Conservation (phyloP, 2,329 filamentous ascomycete genomes). For the Cryphonectria radicalis region DNA sequence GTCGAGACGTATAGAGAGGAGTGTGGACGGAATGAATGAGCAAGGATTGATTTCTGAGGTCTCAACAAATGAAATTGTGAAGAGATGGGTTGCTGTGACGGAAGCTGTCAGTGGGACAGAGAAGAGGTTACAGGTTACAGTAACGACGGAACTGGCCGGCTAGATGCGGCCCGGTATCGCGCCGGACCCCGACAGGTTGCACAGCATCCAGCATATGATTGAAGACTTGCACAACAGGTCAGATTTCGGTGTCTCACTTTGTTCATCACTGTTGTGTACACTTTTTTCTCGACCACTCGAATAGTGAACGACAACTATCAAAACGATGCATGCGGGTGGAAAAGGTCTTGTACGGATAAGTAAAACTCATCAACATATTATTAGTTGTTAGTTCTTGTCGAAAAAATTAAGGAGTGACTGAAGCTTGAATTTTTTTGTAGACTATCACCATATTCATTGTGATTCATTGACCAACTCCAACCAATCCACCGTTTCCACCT, state of each 20-base stretch:
- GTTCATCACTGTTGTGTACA: not conserved
- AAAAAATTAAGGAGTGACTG: not conserved
- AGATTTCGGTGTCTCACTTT: not conserved
- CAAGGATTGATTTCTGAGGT: not conserved
- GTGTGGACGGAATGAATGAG: not conserved
- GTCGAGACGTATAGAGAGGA: not conserved
- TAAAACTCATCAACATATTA: not conserved
- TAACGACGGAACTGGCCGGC: not conserved
- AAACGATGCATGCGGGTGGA: not conserved
- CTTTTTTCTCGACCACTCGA: not conserved
- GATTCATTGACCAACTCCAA: not conserved
- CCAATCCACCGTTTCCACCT: not conserved
- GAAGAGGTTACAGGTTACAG: not conserved
- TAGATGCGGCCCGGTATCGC: not conserved
- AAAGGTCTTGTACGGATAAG: not conserved
- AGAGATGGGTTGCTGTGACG: not conserved
- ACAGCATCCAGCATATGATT: not conserved
- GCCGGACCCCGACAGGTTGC: not conserved
- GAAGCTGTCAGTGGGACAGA: no score
- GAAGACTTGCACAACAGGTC: not conserved
- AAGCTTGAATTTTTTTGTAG: not conserved
- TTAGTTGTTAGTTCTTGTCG: not conserved
- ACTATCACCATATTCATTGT: not conserved
- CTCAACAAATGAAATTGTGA: not conserved
- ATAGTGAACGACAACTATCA: not conserved